Evolutionary conservation across 2,329 filamentous ascomycete species (phyloP).

Genomic region (Boeremia exigua): DNA sequence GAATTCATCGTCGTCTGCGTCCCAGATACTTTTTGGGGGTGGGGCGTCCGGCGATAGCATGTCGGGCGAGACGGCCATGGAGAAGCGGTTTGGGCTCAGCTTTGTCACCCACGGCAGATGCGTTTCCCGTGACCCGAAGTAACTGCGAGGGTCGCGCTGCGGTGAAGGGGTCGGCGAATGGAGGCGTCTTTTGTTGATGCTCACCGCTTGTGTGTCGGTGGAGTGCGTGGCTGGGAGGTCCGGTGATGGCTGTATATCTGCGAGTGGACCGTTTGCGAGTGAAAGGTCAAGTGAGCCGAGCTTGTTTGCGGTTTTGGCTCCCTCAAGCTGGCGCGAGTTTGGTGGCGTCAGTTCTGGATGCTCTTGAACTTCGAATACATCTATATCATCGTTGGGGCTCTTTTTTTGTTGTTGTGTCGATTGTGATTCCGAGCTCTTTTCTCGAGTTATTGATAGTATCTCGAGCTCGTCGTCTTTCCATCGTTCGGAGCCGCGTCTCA

Average conservation of each 20-base stretch:
- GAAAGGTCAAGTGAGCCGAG: not conserved
- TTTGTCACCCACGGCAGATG: slow-evolving; percentile 10
- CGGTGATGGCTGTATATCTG: not conserved
- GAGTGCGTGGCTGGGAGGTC: not conserved
- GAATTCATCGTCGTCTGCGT: slow-evolving; percentile 23
- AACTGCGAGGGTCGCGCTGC: not conserved
- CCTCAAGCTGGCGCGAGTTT: not conserved
- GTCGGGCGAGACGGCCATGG: slow-evolving; percentile 1
- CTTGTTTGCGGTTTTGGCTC: not conserved
- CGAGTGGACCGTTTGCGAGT: not conserved
- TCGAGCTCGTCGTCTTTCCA: not conserved
- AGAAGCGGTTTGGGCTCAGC: slow-evolving; percentile 8
- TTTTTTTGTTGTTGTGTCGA: no score
- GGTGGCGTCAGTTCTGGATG: not conserved
- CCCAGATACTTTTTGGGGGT: slow-evolving; percentile 17
- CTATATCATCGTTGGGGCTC: not conserved
- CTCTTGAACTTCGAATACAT: slow-evolving; percentile 1
- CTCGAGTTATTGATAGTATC: not conserved
- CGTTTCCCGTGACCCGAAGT: slow-evolving; percentile 9
- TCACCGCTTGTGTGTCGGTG: not conserved
- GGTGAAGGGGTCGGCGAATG: not conserved
- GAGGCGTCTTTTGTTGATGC: not conserved
- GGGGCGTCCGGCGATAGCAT: not conserved
- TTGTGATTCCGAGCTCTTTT: not conserved
- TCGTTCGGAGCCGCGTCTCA: not conserved